Conservation (phyloP, 139 green algal genomes). For the Nannochloris sp. region DNA sequence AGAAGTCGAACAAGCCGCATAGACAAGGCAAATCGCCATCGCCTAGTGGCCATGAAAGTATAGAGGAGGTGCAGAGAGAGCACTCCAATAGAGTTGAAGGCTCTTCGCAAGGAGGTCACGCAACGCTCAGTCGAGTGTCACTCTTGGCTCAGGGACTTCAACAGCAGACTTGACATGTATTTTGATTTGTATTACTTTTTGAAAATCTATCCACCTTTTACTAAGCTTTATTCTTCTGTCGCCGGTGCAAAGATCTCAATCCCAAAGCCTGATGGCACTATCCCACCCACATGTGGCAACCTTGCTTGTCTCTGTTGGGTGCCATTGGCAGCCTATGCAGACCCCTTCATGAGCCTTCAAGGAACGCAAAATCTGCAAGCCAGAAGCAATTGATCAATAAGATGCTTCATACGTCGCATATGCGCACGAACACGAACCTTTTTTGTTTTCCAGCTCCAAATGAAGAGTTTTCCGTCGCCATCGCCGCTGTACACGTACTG, state of each 20-base stretch:
- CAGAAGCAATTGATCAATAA: background rate
- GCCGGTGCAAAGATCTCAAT: constrained; percentile 24
- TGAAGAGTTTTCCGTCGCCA: constrained; percentile 78
- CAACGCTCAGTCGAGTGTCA: too few species aligned
- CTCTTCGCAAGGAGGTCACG: background rate
- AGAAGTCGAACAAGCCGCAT: background rate
- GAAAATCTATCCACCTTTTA: too few species aligned
- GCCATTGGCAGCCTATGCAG: constrained; percentile 85
- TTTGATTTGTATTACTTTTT: too few species aligned
- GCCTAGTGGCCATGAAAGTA: too few species aligned
- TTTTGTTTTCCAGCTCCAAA: constrained; percentile 95
- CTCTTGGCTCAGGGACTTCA: too few species aligned
- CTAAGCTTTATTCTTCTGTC: too few species aligned
- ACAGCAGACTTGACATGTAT: too few species aligned
- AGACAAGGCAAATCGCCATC: background rate
- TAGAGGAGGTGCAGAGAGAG: too few species aligned
- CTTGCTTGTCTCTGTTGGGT: constrained; percentile 76
- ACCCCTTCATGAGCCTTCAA: constrained; percentile 71
- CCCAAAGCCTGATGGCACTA: constrained; percentile 84
- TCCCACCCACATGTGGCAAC: constrained; percentile 95
- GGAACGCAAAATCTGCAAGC: background rate
- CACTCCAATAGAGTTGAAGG: background rate
- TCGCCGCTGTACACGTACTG: constrained; percentile 83
- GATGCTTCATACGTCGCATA: background rate
- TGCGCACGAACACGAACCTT: constrained; percentile 30